phyloP scores from a whole-genome alignment of 2,329 filamentous ascomycete genomes.

The Chaetomium sp. region DNA sequence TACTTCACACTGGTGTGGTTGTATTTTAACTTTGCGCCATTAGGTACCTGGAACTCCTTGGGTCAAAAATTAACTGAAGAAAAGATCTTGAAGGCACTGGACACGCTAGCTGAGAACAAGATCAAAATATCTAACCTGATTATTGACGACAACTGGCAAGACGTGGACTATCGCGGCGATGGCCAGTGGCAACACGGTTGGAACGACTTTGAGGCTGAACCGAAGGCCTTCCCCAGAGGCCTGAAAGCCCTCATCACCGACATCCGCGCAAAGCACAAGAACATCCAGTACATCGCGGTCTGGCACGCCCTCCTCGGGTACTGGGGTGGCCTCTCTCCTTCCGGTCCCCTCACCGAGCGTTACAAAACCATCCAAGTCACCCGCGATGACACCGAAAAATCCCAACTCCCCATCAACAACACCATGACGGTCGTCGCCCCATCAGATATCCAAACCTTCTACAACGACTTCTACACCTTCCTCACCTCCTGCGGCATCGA shows the following conservation, averaged over 20 bases:
- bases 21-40: neutral
- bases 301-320: conserved; percentile 91
- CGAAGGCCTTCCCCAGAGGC: conserved; percentile 75
- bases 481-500: conserved; percentile 74
- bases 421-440: conserved; percentile 73
- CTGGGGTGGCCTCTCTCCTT: conserved; percentile 83
- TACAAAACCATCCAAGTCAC: conserved; percentile 74
- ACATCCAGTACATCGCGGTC: conserved; percentile 81
- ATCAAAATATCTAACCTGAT: conserved; percentile 85
- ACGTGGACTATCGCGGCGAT: conserved; percentile 58
- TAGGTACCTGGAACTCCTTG: conserved; percentile 88
- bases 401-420: conserved; percentile 57
- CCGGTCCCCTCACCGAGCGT: conserved; percentile 70
- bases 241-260: conserved; percentile 69
- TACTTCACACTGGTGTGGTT: neutral
- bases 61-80: conserved; percentile 81
- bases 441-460: conserved; percentile 75
- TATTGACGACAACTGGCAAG: conserved; percentile 97
- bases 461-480: conserved; percentile 89
- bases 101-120: conserved; percentile 67
- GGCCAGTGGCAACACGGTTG: conserved; percentile 65
- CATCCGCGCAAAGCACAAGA: conserved; percentile 69
- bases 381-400: conserved; percentile 50
- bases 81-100: conserved; percentile 75
- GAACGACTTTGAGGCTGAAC: conserved; percentile 85